These are phyloP conservation scores for Myriangium duriaei DNA, from an alignment of 2,329 filamentous ascomycete species.

Conservation along the genomic window DNA sequence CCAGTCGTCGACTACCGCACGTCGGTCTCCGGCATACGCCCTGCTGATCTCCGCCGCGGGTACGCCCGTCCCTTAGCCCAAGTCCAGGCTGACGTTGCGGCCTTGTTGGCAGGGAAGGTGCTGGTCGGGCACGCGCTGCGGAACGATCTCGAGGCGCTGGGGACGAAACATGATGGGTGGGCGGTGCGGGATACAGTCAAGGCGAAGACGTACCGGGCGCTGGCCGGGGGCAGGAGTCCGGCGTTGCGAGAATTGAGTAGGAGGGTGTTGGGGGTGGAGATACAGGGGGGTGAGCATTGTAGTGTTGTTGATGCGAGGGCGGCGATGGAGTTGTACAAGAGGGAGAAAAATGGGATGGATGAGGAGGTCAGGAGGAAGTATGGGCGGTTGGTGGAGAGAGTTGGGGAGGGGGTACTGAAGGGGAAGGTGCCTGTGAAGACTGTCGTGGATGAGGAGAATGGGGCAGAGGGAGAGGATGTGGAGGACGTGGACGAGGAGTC, in stretches of 20 bases:
- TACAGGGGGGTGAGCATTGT: conserved; percentile 48
- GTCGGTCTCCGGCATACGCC: conserved; percentile 66
- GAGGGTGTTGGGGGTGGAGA: conserved; percentile 45
- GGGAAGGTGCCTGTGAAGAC: conserved; percentile 14
- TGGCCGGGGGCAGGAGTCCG: conserved; percentile 57
- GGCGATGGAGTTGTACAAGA: conserved; percentile 77
- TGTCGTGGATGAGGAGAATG: conserved; percentile 17
- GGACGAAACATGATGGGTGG: conserved; percentile 63
- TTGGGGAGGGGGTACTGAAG: conserved; percentile 11
- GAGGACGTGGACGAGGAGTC: conserved; percentile 15
- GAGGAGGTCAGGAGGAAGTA: conserved; percentile 61
- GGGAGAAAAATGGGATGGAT: conserved; percentile 76
- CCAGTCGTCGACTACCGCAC: conserved; percentile 90
- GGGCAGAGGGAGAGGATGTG: conserved; percentile 14
- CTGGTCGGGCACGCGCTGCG: conserved; percentile 74
- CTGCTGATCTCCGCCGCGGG: conserved; percentile 52
- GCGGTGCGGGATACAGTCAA: conserved; percentile 78
- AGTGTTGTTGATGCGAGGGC: conserved; percentile 69
- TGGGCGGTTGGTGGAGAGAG: conserved; percentile 20
- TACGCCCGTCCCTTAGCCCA: conserved; percentile 49
- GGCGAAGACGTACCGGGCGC: conserved; percentile 59
- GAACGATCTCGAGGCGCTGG: conserved; percentile 62
- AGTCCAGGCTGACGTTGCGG: conserved; percentile 60
- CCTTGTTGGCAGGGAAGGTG: conserved; percentile 56
- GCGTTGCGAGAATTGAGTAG: conserved; percentile 48